Evolutionary conservation across 179 eudicot genomes (phyloP), one percentile per base, ranked within the genome.

Genomic region (Silene coronaria): DNA sequence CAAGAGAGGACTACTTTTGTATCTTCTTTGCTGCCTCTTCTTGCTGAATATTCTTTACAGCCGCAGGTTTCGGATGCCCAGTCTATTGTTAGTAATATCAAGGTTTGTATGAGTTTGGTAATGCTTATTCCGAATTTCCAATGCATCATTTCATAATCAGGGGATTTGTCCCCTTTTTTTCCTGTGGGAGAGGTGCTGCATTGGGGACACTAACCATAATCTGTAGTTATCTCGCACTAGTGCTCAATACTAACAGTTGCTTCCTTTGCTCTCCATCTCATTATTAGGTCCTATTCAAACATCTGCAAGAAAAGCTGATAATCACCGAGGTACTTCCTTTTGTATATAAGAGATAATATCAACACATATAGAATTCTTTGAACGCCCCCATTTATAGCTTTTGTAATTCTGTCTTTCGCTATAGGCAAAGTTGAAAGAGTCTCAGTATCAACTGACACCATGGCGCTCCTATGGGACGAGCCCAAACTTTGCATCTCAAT

Each of bases 11-110:
- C 98, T 71, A 88, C 87, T 67, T 96, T 88, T 84, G 87, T 89
- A 74, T 85, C 92, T 57, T 86, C 89, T 57, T 86, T 96, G 81
- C 78, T 91, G 85, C 92, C 99, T 80, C 90, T 96, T 86, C 97
- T 96, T 69, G 86, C 90, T 14, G 99, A 96, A 80, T 91, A 91
- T 84, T 78, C 85, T 79, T 83, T 90, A 78, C 92, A 93, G 86
- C 99, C 98, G 60, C 90, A 86, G 65, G 94, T 86, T 80, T 84
- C 85, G 55, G 97, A 96, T 88, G 97, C 98, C 58, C 96, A 89
- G 74, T 91, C 98, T 64, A 90, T 93, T 80, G 96, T 93, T 72
- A 82, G 97, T 78, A 85, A 83, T 84, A 78, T 96, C 88, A 96
- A 96, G 99, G 99, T 93, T 27, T 65, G 90, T 81, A 26, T 58